Conservation (phyloP, 2,329 filamentous ascomycete genomes). For the Uncinocarpus reesii region DNA sequence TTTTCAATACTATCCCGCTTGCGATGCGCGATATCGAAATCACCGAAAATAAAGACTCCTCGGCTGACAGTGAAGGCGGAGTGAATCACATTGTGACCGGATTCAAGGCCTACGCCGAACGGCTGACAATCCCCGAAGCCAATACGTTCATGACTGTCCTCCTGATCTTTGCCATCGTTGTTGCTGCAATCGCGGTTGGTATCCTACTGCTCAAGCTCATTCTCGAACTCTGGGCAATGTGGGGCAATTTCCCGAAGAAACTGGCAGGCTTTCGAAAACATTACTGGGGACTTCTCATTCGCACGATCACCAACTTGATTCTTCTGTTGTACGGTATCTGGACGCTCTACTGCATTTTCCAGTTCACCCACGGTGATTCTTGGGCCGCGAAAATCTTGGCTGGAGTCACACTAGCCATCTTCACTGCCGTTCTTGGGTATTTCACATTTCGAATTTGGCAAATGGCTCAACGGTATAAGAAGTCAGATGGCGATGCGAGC, state of each 20-base stretch:
- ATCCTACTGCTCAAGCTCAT: conserved; percentile 86
- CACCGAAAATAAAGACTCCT: conserved; percentile 33
- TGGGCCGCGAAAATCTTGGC: conserved; percentile 84
- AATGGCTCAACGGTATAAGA: conserved; percentile 63
- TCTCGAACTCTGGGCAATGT: conserved; percentile 83
- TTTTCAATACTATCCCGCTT: conserved; percentile 35
- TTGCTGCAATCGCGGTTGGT: conserved; percentile 71
- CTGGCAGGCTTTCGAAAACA: conserved; percentile 81
- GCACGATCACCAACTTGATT: conserved; percentile 81
- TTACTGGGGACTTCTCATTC: conserved; percentile 88
- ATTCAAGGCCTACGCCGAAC: conserved; percentile 72
- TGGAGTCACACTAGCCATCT: conserved; percentile 65
- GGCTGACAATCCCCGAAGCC: conserved; percentile 71
- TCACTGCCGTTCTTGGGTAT: conserved; percentile 69
- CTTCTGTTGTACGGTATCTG: conserved; percentile 87
- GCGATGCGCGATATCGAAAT: conserved; percentile 40
- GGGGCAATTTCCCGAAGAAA: conserved; percentile 69
- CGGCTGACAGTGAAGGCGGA: conserved; percentile 32
- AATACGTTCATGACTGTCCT: conserved; percentile 97
- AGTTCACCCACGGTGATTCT: conserved; percentile 86
- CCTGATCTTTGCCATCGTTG: conserved; percentile 74
- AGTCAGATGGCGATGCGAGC: conserved; percentile 59
- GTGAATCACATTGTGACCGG: conserved; percentile 54
- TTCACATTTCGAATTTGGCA: conserved; percentile 77
- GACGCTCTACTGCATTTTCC: conserved; percentile 92